Conservation (phyloP, 345 rosid genomes). For the Pugionium cornutum region DNA sequence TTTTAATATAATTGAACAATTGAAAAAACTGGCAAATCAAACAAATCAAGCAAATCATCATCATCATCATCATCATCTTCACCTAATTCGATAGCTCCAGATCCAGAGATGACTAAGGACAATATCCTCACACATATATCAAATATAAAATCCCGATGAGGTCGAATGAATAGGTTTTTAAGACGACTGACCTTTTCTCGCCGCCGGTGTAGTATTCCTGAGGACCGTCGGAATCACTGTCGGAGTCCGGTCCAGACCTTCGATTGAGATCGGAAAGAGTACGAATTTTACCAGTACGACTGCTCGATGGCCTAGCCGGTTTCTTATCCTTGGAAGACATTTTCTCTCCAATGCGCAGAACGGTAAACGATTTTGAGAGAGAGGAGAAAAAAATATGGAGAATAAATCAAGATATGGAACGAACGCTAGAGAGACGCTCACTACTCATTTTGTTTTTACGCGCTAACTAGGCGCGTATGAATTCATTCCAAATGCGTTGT, state of each 20-base stretch:
- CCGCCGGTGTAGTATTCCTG: slow-evolving; percentile 97
- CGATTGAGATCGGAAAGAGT: slow-evolving; percentile 95
- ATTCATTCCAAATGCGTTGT: too few relatives aligned
- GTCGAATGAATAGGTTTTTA: background rate
- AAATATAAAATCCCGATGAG: background rate
- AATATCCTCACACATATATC: background rate
- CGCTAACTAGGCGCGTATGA: slow-evolving; percentile 27
- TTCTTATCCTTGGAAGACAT: slow-evolving; percentile 88
- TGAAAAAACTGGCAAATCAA: background rate
- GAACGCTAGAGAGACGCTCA: slow-evolving; percentile 34
- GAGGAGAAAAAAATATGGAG: background rate
- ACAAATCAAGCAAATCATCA: background rate
- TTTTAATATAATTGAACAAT: background rate
- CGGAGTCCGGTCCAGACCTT: slow-evolving; percentile 76
- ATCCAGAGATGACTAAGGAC: slow-evolving; percentile 21
- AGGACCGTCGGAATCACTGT: slow-evolving; percentile 81
- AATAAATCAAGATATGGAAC: slow-evolving; percentile 23
- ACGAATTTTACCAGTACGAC: slow-evolving; percentile 64
- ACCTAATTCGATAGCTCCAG: slow-evolving; percentile 18
- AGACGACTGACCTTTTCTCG: slow-evolving; percentile 71
- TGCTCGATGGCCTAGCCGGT: slow-evolving; percentile 60
- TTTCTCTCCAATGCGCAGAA: background rate
- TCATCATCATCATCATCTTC: background rate
- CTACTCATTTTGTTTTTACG: slow-evolving; percentile 21
- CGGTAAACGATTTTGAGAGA: slow-evolving; percentile 1